phyloP scores from a whole-genome alignment of 2,329 filamentous ascomycete genomes.

The Exophiala alcalophila region DNA sequence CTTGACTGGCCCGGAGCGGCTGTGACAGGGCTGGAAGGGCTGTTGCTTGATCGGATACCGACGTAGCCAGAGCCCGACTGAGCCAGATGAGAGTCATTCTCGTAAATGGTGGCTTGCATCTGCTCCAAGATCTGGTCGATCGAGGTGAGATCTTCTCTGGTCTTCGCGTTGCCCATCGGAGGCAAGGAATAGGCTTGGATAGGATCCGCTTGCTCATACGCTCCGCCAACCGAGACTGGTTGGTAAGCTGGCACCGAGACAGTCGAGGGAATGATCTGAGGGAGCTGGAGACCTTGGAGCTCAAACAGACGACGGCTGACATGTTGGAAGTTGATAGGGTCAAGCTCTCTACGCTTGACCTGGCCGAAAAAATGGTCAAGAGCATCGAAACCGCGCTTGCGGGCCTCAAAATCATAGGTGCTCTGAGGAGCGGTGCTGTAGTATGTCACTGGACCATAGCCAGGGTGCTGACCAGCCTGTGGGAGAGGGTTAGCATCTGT shows the following conservation, averaged over 20 bases:
- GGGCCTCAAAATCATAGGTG: constrained; percentile 67
- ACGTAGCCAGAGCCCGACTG: constrained; percentile 69
- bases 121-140: constrained; percentile 94
- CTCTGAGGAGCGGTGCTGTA: constrained; percentile 67
- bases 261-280: constrained; percentile 53
- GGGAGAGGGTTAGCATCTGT: constrained; percentile 44
- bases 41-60: constrained; percentile 52
- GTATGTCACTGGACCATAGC: constrained; percentile 74
- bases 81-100: constrained; percentile 79
- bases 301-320: constrained; percentile 85
- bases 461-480: constrained; percentile 53
- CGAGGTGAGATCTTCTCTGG: constrained; percentile 88
- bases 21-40: constrained; percentile 52
- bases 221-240: constrained; percentile 48
- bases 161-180: constrained; percentile 80
- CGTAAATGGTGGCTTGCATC: constrained; percentile 94
- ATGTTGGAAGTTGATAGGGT: constrained; percentile 83
- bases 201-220: constrained; percentile 55
- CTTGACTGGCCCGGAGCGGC: constrained; percentile 34
- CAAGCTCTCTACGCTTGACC: constrained; percentile 85
- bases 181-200: constrained; percentile 81
- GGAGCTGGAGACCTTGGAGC: constrained; percentile 66
- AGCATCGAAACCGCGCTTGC: constrained; percentile 82
- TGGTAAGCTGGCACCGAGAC: constrained; percentile 52
- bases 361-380: constrained; percentile 93